Conservation (phyloP, 2,329 filamentous ascomycete genomes). For the Pseudogymnoascus sp. region DNA sequence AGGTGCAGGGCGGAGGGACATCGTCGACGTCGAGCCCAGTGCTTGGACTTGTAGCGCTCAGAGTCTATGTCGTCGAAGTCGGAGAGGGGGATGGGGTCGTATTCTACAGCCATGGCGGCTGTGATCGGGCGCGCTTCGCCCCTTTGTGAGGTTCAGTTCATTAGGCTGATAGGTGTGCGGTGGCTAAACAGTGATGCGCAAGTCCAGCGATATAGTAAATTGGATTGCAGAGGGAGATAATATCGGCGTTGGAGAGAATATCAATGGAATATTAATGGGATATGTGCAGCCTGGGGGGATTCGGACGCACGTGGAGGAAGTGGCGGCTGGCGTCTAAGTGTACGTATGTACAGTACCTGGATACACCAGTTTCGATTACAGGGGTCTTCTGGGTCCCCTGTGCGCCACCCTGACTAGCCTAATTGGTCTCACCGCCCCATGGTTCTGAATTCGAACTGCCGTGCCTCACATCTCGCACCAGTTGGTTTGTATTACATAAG, state of each 20-base stretch:
- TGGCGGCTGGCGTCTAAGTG: not conserved
- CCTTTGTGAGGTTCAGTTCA: not conserved
- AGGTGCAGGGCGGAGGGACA: not conserved
- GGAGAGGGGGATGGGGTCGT: not conserved
- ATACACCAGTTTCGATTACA: not conserved
- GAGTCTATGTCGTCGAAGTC: conserved; percentile 4
- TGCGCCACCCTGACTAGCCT: not conserved
- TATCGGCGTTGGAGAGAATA: not conserved
- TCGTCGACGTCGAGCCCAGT: conserved; percentile 3
- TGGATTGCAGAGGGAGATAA: not conserved
- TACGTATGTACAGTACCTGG: not conserved
- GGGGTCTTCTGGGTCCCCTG: not conserved
- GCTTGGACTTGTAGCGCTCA: not conserved
- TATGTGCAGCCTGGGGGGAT: not conserved
- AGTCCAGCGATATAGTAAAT: not conserved
- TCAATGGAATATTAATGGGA: not conserved
- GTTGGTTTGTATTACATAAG: no score
- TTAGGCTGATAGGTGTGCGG: not conserved
- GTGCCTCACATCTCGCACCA: no score
- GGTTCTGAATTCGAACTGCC: not conserved
- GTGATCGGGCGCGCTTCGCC: conserved; percentile 1
- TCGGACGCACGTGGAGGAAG: not conserved
- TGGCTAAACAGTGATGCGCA: not conserved
- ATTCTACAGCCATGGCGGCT: conserved; percentile 4
- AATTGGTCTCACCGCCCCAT: not conserved